Percentiles rank a stretch among this genome's conserved stretches.
phyloP scores from a whole-genome alignment of 1,284 basidiomycete species.

The Leccinum pachyderme region DNA sequence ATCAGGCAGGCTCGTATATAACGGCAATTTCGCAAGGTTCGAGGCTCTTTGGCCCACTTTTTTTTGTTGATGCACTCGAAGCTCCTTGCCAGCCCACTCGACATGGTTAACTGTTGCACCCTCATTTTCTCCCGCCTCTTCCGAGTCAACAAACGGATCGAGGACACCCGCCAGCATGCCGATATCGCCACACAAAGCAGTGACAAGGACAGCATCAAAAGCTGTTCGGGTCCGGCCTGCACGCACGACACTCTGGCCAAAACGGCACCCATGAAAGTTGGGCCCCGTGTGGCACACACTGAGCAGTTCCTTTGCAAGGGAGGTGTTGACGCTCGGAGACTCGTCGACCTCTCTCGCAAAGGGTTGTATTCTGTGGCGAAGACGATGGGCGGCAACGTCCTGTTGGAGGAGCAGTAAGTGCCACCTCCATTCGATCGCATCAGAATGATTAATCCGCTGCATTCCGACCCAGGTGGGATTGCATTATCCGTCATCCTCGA shows the following conservation, averaged over 20 bases:
- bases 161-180: constrained; percentile 17
- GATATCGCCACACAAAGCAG: constrained; percentile 25
- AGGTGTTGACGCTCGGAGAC: constrained; percentile 35
- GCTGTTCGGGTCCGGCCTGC: constrained; percentile 36
- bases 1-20: constrained; percentile 23
- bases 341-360: constrained; percentile 35
- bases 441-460: constrained; percentile 16
- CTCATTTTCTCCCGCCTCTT: constrained; percentile 23
- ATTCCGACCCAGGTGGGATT: constrained; percentile 34
- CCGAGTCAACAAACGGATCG: constrained; percentile 17
- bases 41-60: constrained; percentile 11
- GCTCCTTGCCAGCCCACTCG: constrained; percentile 17
- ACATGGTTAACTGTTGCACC: constrained; percentile 29
- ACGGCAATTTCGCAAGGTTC: constrained; percentile 9
- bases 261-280: constrained; percentile 25
- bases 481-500: constrained; percentile 33
- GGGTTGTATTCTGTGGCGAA: constrained; percentile 33
- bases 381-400: constrained; percentile 36
- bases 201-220: constrained; percentile 30
- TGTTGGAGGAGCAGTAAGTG: constrained; percentile 36
- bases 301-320: constrained; percentile 37
- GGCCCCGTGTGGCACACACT: constrained; percentile 35
- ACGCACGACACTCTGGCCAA: constrained; percentile 28
- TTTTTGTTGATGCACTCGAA: constrained; percentile 28
- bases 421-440: constrained; percentile 15